A percentile compares a stretch with the other conserved stretches of the same genome.
Evolutionary conservation across 192 early-diverging fungal genomes (phyloP).

Genomic region (Coemansia aciculifera): DNA sequence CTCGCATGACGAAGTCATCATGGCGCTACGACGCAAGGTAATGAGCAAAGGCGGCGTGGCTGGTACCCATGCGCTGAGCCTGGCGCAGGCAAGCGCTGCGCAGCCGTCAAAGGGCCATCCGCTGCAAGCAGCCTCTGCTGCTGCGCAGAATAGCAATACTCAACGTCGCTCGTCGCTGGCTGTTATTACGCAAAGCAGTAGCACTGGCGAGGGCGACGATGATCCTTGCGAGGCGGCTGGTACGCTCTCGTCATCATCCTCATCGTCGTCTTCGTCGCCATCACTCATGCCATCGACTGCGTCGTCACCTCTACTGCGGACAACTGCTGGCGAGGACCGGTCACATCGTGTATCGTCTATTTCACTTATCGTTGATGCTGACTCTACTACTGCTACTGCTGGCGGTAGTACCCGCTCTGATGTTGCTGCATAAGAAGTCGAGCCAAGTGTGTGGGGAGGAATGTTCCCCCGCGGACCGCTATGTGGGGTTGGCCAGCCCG

Average conservation of each 20-base stretch:
- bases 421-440: background rate
- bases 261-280: conserved; percentile 5
- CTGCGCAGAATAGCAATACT: background rate
- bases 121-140: background rate
- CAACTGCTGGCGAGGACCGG: background rate
- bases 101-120: background rate
- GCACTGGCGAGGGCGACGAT: background rate
- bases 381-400: conserved; percentile 1
- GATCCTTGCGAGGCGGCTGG: background rate
- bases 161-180: conserved; percentile 35
- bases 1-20: conserved; percentile 55
- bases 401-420: background rate
- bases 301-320: conserved; percentile 6
- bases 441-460: background rate
- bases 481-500: no score
- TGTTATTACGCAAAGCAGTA: conserved; percentile 4
- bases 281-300: conserved; percentile 15
- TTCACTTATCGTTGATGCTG: conserved; percentile 25
- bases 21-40: conserved; percentile 55
- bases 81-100: background rate
- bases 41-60: conserved; percentile 32
- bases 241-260: background rate
- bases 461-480: background rate
- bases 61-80: conserved; percentile 11
- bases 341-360: conserved; percentile 33